Base-by-base conservation (phyloP, 2,329 filamentous ascomycete species). In the Pyrenophora graminea region DNA sequence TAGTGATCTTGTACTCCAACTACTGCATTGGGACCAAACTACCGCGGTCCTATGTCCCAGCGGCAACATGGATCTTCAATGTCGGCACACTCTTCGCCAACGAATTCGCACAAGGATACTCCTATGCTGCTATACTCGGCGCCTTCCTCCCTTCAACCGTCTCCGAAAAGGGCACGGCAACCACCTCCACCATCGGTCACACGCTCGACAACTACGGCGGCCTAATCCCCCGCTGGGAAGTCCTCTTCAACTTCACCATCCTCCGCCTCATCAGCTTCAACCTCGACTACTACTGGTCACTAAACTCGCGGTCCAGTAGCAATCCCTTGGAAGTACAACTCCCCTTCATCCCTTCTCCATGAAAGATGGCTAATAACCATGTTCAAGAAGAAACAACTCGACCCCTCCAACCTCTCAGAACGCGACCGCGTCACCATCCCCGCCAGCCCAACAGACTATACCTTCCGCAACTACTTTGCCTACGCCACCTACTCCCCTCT, bases 211-310 rank as follows among this genome's bases (percentile, higher is more conserved):
- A 81, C 45, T 87, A 88, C 59, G 86, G 90, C 6, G 94, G 94
- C 0, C 77, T 99, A n/a, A 86, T 96, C 69, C 80, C 87, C 0
- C 84, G 93, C 52, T 99, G 94, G 94, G 91, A 97, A 71, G 86
- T 99, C n/a, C 81, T 97, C 4, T 99, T 99, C 81, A 99, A 99
- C 68, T 85, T 99, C 55, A 97, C 93, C 3, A 87, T 97, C 21
- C 78, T 99, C 48, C 87, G 94, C 4, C 80, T 97, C 40, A 91
- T 99, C 64, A 97, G 93, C 71, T 99, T 96, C 81, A 97, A 97
- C 72, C 75, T 99, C 69, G 94, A 99, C 74, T 92, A 96, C 71
- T 93, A 96, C 72, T 99, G 94, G 93, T 94, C 90, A 64, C 73
- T 89, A 2, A 85, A 89, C 58, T 80, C 84, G 51, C 77, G 79